Base-by-base conservation (phyloP, 1,284 basidiomycete species). In the Singerocomus inundabilis region DNA sequence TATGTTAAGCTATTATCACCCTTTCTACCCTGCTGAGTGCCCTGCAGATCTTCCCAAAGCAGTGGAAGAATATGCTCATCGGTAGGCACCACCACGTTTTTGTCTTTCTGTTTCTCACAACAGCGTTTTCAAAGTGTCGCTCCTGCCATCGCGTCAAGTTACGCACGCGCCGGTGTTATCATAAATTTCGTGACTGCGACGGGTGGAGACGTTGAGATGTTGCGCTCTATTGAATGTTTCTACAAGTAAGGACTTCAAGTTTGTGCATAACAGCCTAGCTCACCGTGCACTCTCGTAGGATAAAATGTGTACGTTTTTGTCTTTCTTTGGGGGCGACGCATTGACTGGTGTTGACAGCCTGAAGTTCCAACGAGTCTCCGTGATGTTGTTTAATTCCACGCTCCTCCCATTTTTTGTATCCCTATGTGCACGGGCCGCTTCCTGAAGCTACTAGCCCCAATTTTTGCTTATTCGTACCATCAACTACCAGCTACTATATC, bases 171-270 rank as follows among this genome's bases (percentile, higher is more conserved):
- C 46, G 91, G 92, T 44, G 91, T 97, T 36, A 82, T 97, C 54
- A 81, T 97, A 64, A 96, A 95, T 66, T 95, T 97, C 62, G 94
- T 98, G 52, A 97, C 95, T 51, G 94, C 94, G 38, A 93, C 93
- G 2, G 94, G 94, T 31, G 94, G 94, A 39, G 94, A 98, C 67
- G 93, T 98, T 42, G 94, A 98, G 75, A 97, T 97, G 94, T 76
- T 98, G 57, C 83, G 94, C 64, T 93, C 91, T 59, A 95, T 97
- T 75, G 94, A 98, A 76, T 96, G 93, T 79, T 93, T 93, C 72
- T 95, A 94, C 79, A 91, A 93, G 81, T 94, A 60, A 58, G 60
- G 6, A 39, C 44, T 21, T 40, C 37, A 12, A n/a, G 1, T 34
- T 28, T 16, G 18, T 40, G 49, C 18, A 16, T 10, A 48, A 25